Conservation (phyloP, 1,284 basidiomycete genomes). For the Ganoderma meredithae region DNA sequence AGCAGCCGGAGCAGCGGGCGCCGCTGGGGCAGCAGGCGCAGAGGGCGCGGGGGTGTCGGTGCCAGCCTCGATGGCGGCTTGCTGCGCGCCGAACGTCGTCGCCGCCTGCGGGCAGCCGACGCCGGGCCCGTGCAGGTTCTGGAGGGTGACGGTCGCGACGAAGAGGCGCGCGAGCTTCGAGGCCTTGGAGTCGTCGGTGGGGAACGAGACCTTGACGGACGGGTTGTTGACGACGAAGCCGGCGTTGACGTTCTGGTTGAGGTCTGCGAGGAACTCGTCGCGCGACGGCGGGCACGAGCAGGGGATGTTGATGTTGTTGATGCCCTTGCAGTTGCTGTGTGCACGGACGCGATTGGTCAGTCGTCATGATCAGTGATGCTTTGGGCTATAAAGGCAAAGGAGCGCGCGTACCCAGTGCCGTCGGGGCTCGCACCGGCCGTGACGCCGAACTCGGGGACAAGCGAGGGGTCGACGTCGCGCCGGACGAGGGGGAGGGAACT, state of each 20-base stretch:
- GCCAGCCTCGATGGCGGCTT: conserved; percentile 38
- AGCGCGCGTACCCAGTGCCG: conserved; percentile 45
- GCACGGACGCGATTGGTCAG: too few species aligned
- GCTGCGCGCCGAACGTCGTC: conserved; percentile 45
- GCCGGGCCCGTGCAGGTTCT: conserved; percentile 49
- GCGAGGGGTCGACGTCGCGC: conserved; percentile 43
- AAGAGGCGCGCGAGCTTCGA: conserved; percentile 62
- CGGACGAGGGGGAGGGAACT: conserved; percentile 9
- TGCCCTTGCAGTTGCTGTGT: conserved; percentile 38
- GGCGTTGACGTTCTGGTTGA: conserved; percentile 65
- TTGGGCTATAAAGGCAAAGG: not conserved
- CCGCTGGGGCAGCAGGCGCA: conserved; percentile 4
- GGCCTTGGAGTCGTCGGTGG: conserved; percentile 59
- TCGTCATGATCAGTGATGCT: not conserved
- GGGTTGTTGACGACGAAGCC: conserved; percentile 70
- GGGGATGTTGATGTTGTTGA: conserved; percentile 41
- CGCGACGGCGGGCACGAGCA: conserved; percentile 54
- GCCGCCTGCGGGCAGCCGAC: conserved; percentile 46
- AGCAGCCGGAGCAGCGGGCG: conserved; percentile 20
- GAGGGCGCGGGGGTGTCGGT: conserved; percentile 18
- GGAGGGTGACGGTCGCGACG: conserved; percentile 45
- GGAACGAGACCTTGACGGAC: conserved; percentile 60
- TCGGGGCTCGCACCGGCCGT: conserved; percentile 59
- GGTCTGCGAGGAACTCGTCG: conserved; percentile 47
- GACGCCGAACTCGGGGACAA: conserved; percentile 63